Percentiles rank a stretch among this genome's conserved stretches.
Conservation (phyloP, 139 green algal genomes). For the Microglena sp. region DNA sequence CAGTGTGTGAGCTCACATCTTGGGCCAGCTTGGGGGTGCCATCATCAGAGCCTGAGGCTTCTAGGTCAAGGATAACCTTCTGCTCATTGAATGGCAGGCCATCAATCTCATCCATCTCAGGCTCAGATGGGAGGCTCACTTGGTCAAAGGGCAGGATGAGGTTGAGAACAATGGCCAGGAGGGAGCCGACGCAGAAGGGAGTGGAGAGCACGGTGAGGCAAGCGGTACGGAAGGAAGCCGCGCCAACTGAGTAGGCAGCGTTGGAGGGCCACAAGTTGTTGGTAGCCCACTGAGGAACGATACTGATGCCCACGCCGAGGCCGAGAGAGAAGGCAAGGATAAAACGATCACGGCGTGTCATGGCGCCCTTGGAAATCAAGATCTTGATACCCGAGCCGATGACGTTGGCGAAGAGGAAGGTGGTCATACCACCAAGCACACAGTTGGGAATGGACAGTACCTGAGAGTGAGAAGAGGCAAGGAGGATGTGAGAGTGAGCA, state of each 20-base stretch:
- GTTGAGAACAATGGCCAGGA: constrained; percentile 30
- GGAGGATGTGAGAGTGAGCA: too few relatives aligned
- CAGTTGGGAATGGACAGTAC: constrained; percentile 54
- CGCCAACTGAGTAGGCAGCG: constrained; percentile 5
- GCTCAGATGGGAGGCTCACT: too few relatives aligned
- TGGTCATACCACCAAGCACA: constrained; percentile 38
- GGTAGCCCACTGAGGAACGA: constrained; percentile 26
- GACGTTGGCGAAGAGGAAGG: constrained; percentile 27
- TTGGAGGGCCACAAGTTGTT: constrained; percentile 36
- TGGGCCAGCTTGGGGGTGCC: too few relatives aligned
- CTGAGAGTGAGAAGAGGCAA: too few relatives aligned
- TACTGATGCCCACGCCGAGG: constrained; percentile 37
- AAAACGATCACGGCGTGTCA: constrained; percentile 47
- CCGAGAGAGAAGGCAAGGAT: constrained; percentile 40
- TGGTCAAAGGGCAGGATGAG: constrained; percentile 24
- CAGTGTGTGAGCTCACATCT: too few relatives aligned
- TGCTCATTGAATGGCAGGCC: too few relatives aligned
- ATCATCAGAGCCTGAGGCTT: too few relatives aligned
- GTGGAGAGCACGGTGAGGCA: too few relatives aligned
- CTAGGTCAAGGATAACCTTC: too few relatives aligned
- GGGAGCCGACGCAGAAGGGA: constrained; percentile 24
- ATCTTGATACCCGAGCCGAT: constrained; percentile 53
- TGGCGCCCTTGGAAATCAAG: constrained; percentile 15
- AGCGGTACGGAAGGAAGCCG: constrained; percentile 19
- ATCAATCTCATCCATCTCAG: too few relatives aligned